Base-by-base conservation (phyloP, 2,329 filamentous ascomycete genomes). In the Colletotrichum orchidophilum region DNA sequence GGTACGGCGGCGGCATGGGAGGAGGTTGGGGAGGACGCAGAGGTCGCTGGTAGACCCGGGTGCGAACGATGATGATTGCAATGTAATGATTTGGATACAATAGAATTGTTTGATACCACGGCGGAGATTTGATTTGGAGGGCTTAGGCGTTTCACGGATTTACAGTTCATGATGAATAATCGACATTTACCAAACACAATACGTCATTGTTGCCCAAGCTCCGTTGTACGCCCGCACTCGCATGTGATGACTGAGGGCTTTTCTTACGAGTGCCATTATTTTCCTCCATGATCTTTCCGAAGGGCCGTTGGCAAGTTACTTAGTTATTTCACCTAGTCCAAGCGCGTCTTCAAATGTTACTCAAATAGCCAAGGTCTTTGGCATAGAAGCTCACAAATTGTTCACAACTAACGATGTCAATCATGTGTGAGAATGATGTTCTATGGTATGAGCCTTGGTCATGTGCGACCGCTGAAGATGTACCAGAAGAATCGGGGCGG, bases 11-110 rank as follows among this genome's bases (percentile, higher is more conserved):
- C n/a, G 66, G 66, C 18, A 49, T 55, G 50, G 52, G 60, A 1
- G 54, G 55, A 2, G 64, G 59, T 5, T 46, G 60, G 46, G 61
- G 61, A 11, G 50, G 65, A 4, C 55, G 64, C 15, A 42, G 65
- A 33, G 57, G 64, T 35, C 66, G 53, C 26, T 69, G 26, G 29
- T 63, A 54, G 24, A 21, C 9, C 15, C 13, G 15, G 5, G 3
- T 3, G 4, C 31, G 29, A 18, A 6, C 21, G 18, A 33, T 11
- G 18, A 26, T 11, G 49, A 27, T 18, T 21, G 11, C n/a, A 5
- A 12, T 2, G 21, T 9, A 24, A 35, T 29, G 31, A 15, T 18
- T 8, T 42, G 15, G 9, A 54, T 15, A 24, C 21, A 7, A 13
- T 24, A 26, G 24, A 9, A 18, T 18, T 63, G 31, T 54, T n/a